Conservation (phyloP, 495 filamentous ascomycete genomes). For the Penicillium roqueforti region DNA sequence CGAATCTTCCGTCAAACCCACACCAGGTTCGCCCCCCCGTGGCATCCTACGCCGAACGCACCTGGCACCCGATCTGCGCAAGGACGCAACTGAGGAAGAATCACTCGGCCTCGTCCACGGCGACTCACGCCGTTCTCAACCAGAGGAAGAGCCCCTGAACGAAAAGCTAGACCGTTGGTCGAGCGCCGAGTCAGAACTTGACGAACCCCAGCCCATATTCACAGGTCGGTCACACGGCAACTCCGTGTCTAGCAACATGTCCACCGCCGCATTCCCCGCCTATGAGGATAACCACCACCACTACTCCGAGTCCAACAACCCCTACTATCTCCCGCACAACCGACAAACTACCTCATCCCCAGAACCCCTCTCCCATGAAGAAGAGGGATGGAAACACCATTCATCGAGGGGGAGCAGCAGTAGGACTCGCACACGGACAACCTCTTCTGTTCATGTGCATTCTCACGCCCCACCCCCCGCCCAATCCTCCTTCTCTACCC, state of each 20-base stretch:
- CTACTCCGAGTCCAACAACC: constrained; percentile 18
- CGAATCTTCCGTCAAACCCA: constrained; percentile 30
- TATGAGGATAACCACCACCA: constrained; percentile 32
- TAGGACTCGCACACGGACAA: constrained; percentile 19
- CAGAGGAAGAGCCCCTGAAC: constrained; percentile 26
- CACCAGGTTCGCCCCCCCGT: constrained; percentile 23
- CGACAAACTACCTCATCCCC: constrained; percentile 13
- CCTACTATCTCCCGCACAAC: constrained; percentile 21
- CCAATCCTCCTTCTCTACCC: constrained; percentile 27
- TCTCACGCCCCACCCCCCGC: constrained; percentile 21
- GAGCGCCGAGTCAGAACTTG: constrained; percentile 25
- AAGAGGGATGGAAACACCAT: not conserved
- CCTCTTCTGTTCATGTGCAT: constrained; percentile 18
- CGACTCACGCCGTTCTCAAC: constrained; percentile 39
- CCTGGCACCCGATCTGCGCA: constrained; percentile 28
- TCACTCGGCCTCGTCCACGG: constrained; percentile 80
- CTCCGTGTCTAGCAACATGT: constrained; percentile 28
- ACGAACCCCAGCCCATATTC: constrained; percentile 21
- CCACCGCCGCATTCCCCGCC: constrained; percentile 32
- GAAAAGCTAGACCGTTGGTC: constrained; percentile 35
- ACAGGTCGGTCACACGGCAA: constrained; percentile 21
- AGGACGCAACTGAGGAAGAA: constrained; percentile 80
- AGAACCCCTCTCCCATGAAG: constrained; percentile 8
- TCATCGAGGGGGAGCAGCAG: not conserved
- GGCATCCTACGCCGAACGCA: constrained; percentile 47